Evolutionary conservation across 176 grass and related monocot genomes (phyloP).

Genomic region (Panicum miliaceum): DNA sequence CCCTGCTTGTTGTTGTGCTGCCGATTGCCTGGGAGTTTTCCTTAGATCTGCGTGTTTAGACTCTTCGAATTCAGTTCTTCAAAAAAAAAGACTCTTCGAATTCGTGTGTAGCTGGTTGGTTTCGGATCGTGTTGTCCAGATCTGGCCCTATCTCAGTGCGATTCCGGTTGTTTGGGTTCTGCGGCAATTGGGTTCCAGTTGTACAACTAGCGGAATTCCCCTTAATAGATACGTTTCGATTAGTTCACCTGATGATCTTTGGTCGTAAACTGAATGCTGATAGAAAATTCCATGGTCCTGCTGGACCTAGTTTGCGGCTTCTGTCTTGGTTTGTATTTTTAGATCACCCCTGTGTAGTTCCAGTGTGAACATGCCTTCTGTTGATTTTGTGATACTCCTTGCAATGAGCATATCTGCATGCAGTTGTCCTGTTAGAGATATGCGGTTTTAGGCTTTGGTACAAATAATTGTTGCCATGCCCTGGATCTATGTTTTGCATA

Average conservation of each 20-base stretch:
- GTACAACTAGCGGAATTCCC: neutral
- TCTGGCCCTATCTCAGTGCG: too few relatives aligned
- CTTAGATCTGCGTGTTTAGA: neutral
- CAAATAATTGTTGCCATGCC: neutral
- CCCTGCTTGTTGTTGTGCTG: neutral
- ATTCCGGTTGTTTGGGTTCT: neutral
- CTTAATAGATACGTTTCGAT: neutral
- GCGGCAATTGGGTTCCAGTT: neutral
- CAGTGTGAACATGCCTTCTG: neutral
- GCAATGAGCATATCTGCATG: neutral
- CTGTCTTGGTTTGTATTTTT: neutral
- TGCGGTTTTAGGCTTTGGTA: neutral
- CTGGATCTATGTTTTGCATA: neutral
- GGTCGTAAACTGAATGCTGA: neutral
- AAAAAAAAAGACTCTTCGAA: neutral
- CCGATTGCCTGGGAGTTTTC: neutral
- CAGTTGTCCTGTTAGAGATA: neutral
- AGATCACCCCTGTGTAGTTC: neutral
- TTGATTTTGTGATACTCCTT: neutral
- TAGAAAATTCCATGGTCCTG: neutral
- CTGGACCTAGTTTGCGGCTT: neutral
- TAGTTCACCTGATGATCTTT: neutral
- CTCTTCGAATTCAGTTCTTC: slow-evolving; percentile 8
- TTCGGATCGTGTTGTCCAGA: neutral
- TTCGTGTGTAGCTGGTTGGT: neutral